A percentile compares a stretch with the other conserved stretches of the same genome.
Conservation (phyloP, 2,329 filamentous ascomycete species). For the Aureobasidium uvarum region DNA sequence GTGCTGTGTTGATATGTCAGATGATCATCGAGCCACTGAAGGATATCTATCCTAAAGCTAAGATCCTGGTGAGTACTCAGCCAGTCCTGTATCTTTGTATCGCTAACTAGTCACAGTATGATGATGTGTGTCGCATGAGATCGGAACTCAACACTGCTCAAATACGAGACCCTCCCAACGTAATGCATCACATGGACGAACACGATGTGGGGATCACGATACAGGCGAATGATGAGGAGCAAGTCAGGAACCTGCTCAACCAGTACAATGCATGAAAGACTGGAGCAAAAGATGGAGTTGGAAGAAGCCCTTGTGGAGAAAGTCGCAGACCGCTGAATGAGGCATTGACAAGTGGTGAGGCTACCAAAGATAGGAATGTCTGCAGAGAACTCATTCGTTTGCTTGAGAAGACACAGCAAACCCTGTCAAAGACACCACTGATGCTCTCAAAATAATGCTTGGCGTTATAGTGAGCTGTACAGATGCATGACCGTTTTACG, state of each 20-base stretch:
- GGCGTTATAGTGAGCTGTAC: no score
- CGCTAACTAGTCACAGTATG: neutral
- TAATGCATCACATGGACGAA: neutral
- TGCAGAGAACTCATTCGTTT: no score
- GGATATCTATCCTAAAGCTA: slow-evolving; percentile 21
- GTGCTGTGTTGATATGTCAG: slow-evolving; percentile 11
- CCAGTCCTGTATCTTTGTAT: no score
- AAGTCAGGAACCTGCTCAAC: slow-evolving; percentile 6
- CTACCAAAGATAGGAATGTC: no score
- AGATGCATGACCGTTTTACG: no score
- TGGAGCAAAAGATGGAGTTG: neutral
- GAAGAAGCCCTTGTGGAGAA: neutral
- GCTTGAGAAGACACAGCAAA: no score
- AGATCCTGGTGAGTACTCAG: slow-evolving; percentile 1
- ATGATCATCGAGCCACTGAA: slow-evolving; percentile 19
- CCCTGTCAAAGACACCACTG: no score
- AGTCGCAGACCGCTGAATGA: no score
- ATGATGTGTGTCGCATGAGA: slow-evolving; percentile 20
- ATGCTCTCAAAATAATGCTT: no score
- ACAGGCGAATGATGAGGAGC: neutral
- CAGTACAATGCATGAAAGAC: neutral
- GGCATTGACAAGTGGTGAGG: no score
- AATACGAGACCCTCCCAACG: neutral
- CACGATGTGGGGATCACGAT: neutral
- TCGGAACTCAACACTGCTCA: neutral